phyloP scores from a whole-genome alignment of 441 rosid species.

The Capsella rubella region DNA sequence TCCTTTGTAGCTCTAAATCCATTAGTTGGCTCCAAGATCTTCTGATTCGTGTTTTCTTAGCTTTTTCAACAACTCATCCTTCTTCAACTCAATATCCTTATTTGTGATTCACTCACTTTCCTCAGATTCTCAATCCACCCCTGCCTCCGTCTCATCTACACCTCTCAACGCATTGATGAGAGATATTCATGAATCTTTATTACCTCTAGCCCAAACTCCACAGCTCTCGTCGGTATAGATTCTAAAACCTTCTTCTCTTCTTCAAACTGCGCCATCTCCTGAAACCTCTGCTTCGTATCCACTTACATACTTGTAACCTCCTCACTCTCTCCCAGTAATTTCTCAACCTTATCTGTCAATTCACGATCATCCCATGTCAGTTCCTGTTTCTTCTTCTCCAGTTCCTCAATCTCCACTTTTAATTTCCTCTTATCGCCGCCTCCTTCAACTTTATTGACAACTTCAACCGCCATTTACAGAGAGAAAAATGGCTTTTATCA shows the following conservation, averaged over 20 bases:
- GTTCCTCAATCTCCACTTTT: conserved; percentile 44
- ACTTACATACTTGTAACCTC: conserved; percentile 42
- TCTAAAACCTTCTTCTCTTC: conserved; percentile 57
- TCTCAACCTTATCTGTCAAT: conserved; percentile 45
- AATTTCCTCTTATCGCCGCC: neutral
- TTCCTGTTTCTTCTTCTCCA: conserved; percentile 60
- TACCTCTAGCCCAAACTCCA: conserved; percentile 61
- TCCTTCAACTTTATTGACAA: conserved; percentile 42
- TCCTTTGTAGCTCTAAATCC: conserved; percentile 36
- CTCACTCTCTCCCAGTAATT: conserved; percentile 47
- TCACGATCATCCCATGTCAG: conserved; percentile 49
- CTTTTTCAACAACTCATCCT: conserved; percentile 52
- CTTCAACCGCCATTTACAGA: neutral
- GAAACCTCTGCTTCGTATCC: conserved; percentile 39
- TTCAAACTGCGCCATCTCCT: conserved; percentile 48
- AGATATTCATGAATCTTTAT: conserved; percentile 65
- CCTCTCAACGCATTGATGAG: conserved; percentile 54
- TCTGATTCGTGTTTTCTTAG: conserved; percentile 51
- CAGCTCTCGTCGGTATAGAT: conserved; percentile 55
- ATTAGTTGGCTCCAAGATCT: conserved; percentile 42
- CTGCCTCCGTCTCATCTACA: conserved; percentile 45
- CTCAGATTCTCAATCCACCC: conserved; percentile 48
- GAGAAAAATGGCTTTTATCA: too few species aligned
- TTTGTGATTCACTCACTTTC: conserved; percentile 51
- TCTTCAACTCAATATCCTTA: conserved; percentile 49